Evolutionary conservation across 352 stramenopile species (phyloP), one percentile per base, ranked within the genome.

Genomic region (Pythium dissotocum): DNA sequence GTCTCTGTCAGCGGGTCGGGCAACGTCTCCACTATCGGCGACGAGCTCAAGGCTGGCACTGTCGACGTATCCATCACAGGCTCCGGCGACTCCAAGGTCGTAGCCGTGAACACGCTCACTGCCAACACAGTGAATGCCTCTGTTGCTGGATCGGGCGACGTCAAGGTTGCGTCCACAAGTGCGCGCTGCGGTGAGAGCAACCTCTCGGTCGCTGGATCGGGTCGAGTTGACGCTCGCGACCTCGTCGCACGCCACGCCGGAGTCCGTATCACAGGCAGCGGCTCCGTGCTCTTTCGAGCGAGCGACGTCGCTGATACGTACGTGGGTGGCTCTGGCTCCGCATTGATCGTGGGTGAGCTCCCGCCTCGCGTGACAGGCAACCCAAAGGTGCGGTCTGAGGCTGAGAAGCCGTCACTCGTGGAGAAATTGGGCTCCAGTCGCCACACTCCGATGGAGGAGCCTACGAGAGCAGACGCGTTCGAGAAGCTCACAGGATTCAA

Each of bases 181-280:
- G 58, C 63, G 1, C 61, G 71, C 18, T 71, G 69, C 28, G 57
- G 55, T 0, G 35, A 52, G 1, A 58, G 60, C 32, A 59, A 65
- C 13, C 52, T 72, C 42, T 61, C 49, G n/a, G 65, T 79, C 55
- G 54, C 70, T 21, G 72, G 72, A 16, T 79, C 72, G 0, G 72
- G 72, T 0, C 49, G 61, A 5, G 58, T 79, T 1, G 69, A 79
- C 8, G 62, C 57, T 0, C 64, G 69, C 30, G 66, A 76, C 57
- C 21, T 79, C 8, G 44, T 68, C 9, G 66, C 53, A 8, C 46
- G 63, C n/a, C 21, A 58, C 21, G 58, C 58, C 6, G 28, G n/a
- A 2, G 51, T 52, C 0, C 57, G 69, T 4, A 42, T 76, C 5
- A 54, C 61, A 9, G 72, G 72, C 3, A 79, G 72, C 28, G 72